Evolutionary conservation across 176 grass and related monocot genomes (phyloP).

Genomic region (Oryza glumipatula): DNA sequence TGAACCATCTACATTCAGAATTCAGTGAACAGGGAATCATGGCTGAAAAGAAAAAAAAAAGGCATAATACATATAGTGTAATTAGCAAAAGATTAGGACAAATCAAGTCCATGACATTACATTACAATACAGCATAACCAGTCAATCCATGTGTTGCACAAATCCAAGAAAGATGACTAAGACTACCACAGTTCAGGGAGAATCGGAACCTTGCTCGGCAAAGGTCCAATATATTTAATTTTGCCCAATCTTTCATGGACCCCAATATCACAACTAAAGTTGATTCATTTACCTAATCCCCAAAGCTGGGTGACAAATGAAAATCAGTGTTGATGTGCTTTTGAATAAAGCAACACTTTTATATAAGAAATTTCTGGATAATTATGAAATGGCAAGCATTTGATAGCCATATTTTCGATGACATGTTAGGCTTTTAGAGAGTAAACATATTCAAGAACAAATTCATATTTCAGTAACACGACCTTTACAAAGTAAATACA

Average conservation of each 20-base stretch:
- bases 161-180: conserved; percentile 6
- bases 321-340: conserved; percentile 20
- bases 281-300: conserved; percentile 51
- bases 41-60: conserved; percentile 1
- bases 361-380: conserved; percentile 18
- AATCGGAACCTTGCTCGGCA: neutral
- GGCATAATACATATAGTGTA: neutral
- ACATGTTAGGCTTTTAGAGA: neutral
- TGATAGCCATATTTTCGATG: neutral
- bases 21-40: neutral
- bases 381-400: neutral
- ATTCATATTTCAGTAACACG: neutral
- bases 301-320: neutral
- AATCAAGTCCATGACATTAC: neutral
- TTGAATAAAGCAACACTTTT: conserved; percentile 19
- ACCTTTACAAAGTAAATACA: neutral
- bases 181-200: neutral
- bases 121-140: neutral
- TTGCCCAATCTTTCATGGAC: conserved; percentile 41
- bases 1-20: neutral
- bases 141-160: neutral
- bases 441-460: neutral
- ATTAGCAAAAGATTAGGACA: neutral
- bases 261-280: conserved; percentile 41
- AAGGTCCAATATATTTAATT: conserved; percentile 33